Evolutionary conservation across 768 basidiomycete genomes (phyloP), one percentile per base, ranked within the genome.

Genomic region (Ramaria sp.): DNA sequence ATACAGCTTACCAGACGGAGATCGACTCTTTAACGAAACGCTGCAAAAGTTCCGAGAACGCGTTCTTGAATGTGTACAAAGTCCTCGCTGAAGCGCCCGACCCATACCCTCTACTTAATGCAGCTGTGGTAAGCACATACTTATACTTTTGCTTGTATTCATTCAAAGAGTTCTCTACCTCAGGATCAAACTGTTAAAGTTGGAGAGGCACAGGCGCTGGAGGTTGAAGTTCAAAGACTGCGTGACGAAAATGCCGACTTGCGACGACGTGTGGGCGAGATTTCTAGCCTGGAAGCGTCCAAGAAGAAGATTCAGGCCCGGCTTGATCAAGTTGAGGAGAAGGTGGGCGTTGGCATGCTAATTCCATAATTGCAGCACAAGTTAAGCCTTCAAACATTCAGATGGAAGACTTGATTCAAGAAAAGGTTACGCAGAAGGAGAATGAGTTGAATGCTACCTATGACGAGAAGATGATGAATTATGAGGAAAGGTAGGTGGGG

Each of bases 61-160:
- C 93, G 0, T 98, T 99, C 69, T 74, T 98, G n/a, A 90, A 83
- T 61, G 85, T 94, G 18, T 98, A 98, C 76, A 98, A 98, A 66
- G 81, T 95, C 20, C 70, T 99, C 7, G 93, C 95, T 0, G 96
- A 99, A 63, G 95, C 90, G 2, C 96, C 95, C 0, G 96, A 99
- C 66, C 96, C 96, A 15, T 96, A 95, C 65, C 96, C 96, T 8
- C 74, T 98, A 6, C 81, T 99, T 13, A 95, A 99, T 63, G 90
- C 84, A 12, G 94, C 92, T 10, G 88, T 98, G 28, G 89, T 91
- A 64, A 48, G 78, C 10, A 10, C 16, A 38, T 58, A 8, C 53
- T 57, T 34, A 34, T 8, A 27, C 9, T 16, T 12, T 18, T 49
- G 27, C 18, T 10, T 9, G 13, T 10, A 22, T 22, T 30, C 48